Evolutionary conservation across 1,284 basidiomycete species (phyloP), one percentile per base, ranked within the genome.

Genomic region (Exobasidium cylindrosporum): DNA sequence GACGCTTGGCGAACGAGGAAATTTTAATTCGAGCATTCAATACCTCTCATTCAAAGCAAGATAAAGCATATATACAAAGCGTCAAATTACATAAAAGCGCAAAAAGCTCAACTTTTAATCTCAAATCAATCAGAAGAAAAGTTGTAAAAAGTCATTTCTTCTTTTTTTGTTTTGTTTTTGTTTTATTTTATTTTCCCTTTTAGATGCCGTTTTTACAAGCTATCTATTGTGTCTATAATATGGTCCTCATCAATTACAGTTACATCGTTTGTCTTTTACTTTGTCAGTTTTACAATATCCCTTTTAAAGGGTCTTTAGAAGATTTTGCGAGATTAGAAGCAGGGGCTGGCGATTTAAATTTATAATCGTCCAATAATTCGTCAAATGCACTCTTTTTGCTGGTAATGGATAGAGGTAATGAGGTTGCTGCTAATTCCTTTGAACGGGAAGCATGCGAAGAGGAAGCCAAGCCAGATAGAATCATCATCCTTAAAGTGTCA

Each of bases 301-400:
- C 46, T 47, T 47, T 50, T 13, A 6, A 50, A 24, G 47, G 35
- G 17, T 40, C 35, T 17, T 40, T 40, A 40, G 35, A 40, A 40
- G 35, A 40, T 17, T 40, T 40, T 40, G 35, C 35, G 35, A 17
- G 10, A 40, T 10, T 7, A 10, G 35, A 40, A 10, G 10, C 10
- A 10, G 35, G 35, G 17, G 35, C 7, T 7, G 35, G 10, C 17
- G 35, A 10, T 17, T 40, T 40, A 23, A 50, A 50, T 50, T 50
- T 14, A 31, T 50, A 50, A 23, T 50, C 47, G 47, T 50, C 47
- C 14, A 50, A 21, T 7, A 50, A 21, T 21, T 50, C 47, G 47
- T 50, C 47, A 50, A 50, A 50, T 24, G 47, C 47, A 31, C 47
- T 50, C 35, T 40, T 40, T 40, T 40, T 40, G 17, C 10, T 40